Conservation (phyloP, 2,329 filamentous ascomycete genomes). For the Colletotrichum chrysophilum region DNA sequence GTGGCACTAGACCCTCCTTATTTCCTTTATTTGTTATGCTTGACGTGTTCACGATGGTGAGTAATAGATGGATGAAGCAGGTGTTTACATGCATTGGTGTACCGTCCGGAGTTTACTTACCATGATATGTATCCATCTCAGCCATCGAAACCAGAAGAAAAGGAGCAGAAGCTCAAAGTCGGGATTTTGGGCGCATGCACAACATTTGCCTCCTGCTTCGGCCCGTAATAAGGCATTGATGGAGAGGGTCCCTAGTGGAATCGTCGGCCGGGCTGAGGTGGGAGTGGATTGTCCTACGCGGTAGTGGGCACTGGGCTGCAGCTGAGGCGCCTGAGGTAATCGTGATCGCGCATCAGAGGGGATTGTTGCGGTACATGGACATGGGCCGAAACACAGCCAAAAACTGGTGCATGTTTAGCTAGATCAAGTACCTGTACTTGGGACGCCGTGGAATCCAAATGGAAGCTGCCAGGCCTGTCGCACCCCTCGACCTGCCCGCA, state of each 20-base stretch:
- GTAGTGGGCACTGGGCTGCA: constrained; percentile 9
- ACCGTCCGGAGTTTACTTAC: too few species aligned
- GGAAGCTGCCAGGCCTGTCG: constrained; percentile 7
- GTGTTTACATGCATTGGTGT: background rate
- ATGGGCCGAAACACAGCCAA: background rate
- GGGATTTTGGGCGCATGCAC: background rate
- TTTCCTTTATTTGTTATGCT: background rate
- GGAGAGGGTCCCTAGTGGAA: background rate
- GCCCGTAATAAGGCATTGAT: constrained; percentile 4
- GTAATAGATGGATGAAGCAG: background rate
- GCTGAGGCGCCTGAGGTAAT: background rate
- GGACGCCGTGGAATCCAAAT: constrained; percentile 2
- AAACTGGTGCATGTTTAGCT: too few species aligned
- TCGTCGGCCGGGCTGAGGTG: background rate
- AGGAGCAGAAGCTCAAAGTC: background rate
- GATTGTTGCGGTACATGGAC: background rate
- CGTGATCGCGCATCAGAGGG: background rate
- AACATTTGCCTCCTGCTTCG: background rate
- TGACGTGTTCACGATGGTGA: background rate
- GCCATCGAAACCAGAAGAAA: background rate
- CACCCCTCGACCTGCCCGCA: background rate
- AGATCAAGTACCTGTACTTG: background rate
- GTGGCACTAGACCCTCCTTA: background rate
- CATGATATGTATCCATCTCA: background rate
- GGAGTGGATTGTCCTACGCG: background rate